Conservation (phyloP, 208 protist genomes). For the Wallacemonas collosoma region DNA sequence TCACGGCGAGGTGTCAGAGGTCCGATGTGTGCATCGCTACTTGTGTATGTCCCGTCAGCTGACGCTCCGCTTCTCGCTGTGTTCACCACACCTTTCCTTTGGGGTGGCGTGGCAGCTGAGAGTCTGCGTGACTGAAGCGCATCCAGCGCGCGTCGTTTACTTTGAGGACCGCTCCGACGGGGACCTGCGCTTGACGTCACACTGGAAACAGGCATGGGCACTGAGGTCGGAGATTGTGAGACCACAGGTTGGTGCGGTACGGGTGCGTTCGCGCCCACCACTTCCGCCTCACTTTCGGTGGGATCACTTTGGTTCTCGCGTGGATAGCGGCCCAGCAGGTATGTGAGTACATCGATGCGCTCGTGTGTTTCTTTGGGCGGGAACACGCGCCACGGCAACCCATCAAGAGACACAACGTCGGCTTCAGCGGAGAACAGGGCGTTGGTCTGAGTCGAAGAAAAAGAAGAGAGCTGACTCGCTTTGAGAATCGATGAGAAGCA, state of each 20-base stretch:
- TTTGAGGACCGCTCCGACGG: neutral
- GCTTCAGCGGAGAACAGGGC: neutral
- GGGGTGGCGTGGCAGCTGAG: neutral
- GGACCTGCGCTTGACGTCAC: too few relatives aligned
- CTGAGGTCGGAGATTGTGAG: too few relatives aligned
- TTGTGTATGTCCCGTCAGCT: neutral
- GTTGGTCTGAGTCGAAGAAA: too few relatives aligned
- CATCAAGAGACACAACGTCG: neutral
- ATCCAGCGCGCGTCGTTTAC: slow-evolving; percentile 12
- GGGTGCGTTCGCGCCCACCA: neutral
- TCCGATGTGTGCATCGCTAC: neutral
- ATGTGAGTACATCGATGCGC: slow-evolving; percentile 44
- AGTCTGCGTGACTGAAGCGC: slow-evolving; percentile 6
- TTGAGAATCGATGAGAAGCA: too few relatives aligned
- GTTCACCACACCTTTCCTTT: neutral
- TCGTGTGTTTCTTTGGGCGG: slow-evolving; percentile 23
- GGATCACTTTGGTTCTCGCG: neutral
- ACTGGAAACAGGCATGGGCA: too few relatives aligned
- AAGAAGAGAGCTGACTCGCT: too few relatives aligned
- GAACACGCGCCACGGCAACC: slow-evolving; percentile 29
- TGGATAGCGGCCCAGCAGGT: slow-evolving; percentile 41
- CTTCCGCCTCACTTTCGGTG: neutral
- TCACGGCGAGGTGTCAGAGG: slow-evolving; percentile 30
- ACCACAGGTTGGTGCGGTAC: too few relatives aligned
- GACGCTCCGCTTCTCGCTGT: neutral